Conservation (phyloP, 495 filamentous ascomycete species). For the Rhypophila decipiens region DNA sequence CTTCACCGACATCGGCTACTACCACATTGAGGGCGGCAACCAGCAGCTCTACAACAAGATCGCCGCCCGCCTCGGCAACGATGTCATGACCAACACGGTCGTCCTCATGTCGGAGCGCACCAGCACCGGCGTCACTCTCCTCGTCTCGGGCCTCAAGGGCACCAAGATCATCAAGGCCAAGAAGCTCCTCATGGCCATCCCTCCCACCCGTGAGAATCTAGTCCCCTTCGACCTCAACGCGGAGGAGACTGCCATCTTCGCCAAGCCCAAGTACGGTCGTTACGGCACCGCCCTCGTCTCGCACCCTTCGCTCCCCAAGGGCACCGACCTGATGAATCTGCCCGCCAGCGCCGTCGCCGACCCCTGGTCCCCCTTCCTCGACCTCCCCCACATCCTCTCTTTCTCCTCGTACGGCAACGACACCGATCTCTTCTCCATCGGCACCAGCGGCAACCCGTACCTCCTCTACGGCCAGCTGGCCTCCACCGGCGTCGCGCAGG, state of each 20-base stretch:
- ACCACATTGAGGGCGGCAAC: conserved; percentile 30
- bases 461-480: conserved; percentile 16
- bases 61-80: conserved; percentile 22
- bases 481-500: conserved; percentile 21
- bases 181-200: conserved; percentile 35
- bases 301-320: conserved; percentile 18
- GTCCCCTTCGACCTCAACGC: conserved; percentile 29
- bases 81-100: conserved; percentile 31
- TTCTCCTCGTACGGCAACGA: conserved; percentile 16
- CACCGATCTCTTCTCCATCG: conserved; percentile 28
- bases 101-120: conserved; percentile 24
- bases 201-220: conserved; percentile 29
- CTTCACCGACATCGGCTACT: conserved; percentile 19
- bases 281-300: conserved; percentile 33
- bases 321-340: conserved; percentile 18
- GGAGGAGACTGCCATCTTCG: conserved; percentile 25
- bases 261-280: conserved; percentile 23
- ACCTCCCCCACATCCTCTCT: conserved; percentile 12
- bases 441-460: conserved; percentile 27
- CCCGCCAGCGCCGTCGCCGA: conserved; percentile 11
- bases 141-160: conserved; percentile 24
- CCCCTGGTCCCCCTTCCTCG: conserved; percentile 15
- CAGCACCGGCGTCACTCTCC: conserved; percentile 26
- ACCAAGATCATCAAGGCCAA: conserved; percentile 28
- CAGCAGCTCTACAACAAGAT: conserved; percentile 34